phyloP scores from a whole-genome alignment of 352 stramenopile genomes.

The Phytophthora parvispora region DNA sequence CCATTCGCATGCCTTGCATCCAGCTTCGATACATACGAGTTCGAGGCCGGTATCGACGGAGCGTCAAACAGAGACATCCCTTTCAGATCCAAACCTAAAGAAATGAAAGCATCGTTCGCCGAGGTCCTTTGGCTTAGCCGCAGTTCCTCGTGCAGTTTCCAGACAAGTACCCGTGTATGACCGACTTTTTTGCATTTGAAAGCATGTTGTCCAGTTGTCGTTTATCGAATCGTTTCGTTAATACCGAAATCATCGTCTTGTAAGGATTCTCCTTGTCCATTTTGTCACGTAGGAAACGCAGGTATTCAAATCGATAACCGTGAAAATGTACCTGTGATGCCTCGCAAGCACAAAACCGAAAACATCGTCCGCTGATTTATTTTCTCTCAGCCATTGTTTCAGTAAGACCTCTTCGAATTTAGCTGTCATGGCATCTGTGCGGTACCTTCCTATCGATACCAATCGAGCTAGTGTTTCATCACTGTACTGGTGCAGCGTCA shows the following conservation, averaged over 20 bases:
- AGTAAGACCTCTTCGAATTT: too few species aligned
- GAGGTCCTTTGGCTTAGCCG: background rate
- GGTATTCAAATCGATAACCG: background rate
- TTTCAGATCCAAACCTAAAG: background rate
- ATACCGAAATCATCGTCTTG: background rate
- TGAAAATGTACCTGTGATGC: background rate
- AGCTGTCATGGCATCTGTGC: too few species aligned
- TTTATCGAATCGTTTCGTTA: background rate
- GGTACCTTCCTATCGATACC: background rate
- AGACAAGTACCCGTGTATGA: background rate
- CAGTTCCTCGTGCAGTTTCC: background rate
- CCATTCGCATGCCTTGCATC: background rate
- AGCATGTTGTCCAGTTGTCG: background rate
- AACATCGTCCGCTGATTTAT: background rate
- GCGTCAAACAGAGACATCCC: background rate
- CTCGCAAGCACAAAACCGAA: background rate
- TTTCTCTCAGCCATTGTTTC: too few species aligned
- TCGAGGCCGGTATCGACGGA: background rate
- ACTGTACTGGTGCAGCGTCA: background rate
- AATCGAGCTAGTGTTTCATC: background rate
- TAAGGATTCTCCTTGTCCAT: background rate
- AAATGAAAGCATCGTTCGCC: background rate
- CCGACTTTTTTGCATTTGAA: background rate
- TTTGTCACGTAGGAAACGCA: background rate
- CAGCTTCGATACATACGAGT: background rate